Evolutionary conservation across 2,329 filamentous ascomycete species (phyloP).

Genomic region (Incumbomyces delicatus): DNA sequence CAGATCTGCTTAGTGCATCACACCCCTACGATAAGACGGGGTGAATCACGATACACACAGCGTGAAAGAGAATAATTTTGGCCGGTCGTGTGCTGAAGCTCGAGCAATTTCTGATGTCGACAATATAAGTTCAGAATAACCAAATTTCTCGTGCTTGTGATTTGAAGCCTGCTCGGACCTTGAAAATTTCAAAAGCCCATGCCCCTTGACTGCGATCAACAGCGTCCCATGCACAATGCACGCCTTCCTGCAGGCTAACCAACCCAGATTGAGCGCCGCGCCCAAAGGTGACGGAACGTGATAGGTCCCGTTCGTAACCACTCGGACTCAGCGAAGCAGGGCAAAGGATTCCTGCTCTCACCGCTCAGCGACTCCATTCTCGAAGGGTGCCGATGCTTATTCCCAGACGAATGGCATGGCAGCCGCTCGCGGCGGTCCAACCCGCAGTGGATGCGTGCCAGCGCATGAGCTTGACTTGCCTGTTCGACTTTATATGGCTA

Average conservation of each 20-base stretch:
- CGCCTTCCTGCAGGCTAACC: slow-evolving; percentile 8
- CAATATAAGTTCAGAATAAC: background rate
- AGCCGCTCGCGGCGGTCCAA: slow-evolving; percentile 5
- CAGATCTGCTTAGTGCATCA: background rate
- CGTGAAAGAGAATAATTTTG: background rate
- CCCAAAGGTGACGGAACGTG: background rate
- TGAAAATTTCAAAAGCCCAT: slow-evolving; percentile 3
- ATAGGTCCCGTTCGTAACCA: slow-evolving; percentile 1
- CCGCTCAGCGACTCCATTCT: slow-evolving; percentile 5
- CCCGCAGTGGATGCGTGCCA: slow-evolving; percentile 7
- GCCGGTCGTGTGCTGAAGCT: background rate
- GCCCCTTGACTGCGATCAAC: slow-evolving; percentile 2
- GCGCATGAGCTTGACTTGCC: background rate
- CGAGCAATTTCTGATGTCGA: slow-evolving; percentile 3
- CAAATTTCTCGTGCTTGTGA: background rate
- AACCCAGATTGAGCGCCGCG: slow-evolving; percentile 3
- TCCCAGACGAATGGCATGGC: slow-evolving; percentile 7
- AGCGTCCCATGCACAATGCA: slow-evolving; percentile 5
- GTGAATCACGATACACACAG: no score
- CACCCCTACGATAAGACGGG: background rate
- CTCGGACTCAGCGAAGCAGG: slow-evolving; percentile 5
- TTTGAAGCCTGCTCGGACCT: slow-evolving; percentile 2
- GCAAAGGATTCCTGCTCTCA: slow-evolving; percentile 5
- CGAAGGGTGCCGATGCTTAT: background rate
- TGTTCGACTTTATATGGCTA: background rate